A percentile compares a stretch with the other conserved stretches of the same genome.
These are phyloP conservation scores for Lablab purpureus DNA, from an alignment of 306 rosid genomes.

Conservation along the genomic window DNA sequence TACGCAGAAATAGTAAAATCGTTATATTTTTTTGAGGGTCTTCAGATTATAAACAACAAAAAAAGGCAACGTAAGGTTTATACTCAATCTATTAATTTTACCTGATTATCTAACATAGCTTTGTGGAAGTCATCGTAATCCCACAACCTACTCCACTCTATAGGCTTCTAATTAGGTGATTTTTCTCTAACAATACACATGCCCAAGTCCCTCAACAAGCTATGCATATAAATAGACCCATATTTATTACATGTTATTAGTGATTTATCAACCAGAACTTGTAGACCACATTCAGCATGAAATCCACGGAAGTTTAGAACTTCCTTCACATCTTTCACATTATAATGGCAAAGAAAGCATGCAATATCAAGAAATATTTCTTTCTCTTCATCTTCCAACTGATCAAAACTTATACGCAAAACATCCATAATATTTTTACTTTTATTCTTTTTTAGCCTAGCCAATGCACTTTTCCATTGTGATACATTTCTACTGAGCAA, in stretches of 20 bases:
- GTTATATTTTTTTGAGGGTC: not conserved
- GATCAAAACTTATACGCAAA: not conserved
- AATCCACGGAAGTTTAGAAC: not conserved
- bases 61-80: too few relatives aligned
- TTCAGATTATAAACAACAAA: not conserved
- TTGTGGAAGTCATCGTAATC: not conserved
- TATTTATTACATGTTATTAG: not conserved
- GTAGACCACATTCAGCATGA: not conserved
- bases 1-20: not conserved
- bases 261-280: not conserved
- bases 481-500: not conserved
- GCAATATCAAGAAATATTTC: constrained; percentile 29
- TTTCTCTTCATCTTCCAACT: accelerated
- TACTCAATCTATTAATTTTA: too few relatives aligned
- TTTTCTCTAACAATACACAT: not conserved
- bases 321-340: accelerated
- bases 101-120: not conserved
- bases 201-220: not conserved
- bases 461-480: not conserved
- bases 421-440: not conserved
- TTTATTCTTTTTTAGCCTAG: not conserved
- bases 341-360: not conserved
- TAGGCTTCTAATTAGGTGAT: not conserved
- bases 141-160: constrained; percentile 6
- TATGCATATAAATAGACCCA: accelerated